A percentile compares a stretch with the other conserved stretches of the same genome.
These are phyloP conservation scores for Exserohilum rostratum DNA, from an alignment of 2,329 filamentous ascomycete genomes.

Conservation along the genomic window DNA sequence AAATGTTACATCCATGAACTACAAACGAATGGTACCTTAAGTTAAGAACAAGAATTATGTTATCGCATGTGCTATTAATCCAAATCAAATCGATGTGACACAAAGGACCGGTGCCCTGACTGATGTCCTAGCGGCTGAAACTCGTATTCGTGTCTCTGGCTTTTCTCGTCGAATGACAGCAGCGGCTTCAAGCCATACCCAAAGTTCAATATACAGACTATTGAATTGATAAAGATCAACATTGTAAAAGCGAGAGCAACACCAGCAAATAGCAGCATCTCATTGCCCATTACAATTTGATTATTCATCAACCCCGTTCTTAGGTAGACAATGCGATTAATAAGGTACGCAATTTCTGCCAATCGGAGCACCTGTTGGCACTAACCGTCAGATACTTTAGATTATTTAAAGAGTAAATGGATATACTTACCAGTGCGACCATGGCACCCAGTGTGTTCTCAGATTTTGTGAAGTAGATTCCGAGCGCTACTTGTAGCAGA, in stretches of 20 bases:
- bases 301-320: background rate
- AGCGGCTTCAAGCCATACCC: background rate
- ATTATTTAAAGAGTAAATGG: background rate
- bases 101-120: background rate
- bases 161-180: background rate
- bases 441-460: background rate
- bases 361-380: background rate
- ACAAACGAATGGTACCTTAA: too few relatives aligned
- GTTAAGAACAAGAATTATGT: too few relatives aligned
- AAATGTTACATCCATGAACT: too few relatives aligned
- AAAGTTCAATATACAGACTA: background rate
- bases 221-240: background rate
- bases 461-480: background rate
- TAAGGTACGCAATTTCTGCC: background rate
- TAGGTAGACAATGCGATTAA: background rate
- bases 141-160: background rate
- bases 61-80: too few relatives aligned
- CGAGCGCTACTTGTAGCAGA: background rate
- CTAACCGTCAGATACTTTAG: background rate
- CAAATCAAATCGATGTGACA: background rate
- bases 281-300: background rate
- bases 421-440: background rate
- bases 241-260: background rate
- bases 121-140: background rate
- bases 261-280: background rate